Evolutionary conservation across 495 filamentous ascomycete species (phyloP).

Genomic region (Collariella sp.): DNA sequence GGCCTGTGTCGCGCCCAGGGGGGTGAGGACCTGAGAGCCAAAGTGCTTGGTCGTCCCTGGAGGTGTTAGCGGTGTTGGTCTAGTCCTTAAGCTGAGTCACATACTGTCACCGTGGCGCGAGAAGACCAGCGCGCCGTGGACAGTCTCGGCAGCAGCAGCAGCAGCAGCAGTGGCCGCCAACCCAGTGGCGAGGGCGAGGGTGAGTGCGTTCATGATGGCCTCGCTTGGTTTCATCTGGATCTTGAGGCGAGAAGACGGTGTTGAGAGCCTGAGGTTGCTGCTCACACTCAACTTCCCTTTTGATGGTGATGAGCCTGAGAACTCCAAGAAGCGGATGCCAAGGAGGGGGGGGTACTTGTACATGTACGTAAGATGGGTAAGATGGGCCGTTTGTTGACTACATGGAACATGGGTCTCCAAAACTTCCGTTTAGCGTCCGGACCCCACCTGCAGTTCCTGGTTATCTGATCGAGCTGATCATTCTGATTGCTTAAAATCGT

Average conservation of each 20-base stretch:
- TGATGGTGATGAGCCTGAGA: too few relatives aligned
- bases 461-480: not conserved
- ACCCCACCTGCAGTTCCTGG: not conserved
- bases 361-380: too few relatives aligned
- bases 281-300: too few relatives aligned
- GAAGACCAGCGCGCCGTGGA: constrained; percentile 18
- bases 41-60: constrained; percentile 20
- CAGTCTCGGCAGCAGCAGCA: constrained; percentile 13
- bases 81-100: not conserved
- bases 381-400: too few relatives aligned
- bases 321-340: too few relatives aligned
- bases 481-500: not conserved
- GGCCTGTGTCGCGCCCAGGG: constrained; percentile 13
- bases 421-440: not conserved
- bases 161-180: constrained; percentile 38
- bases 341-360: too few relatives aligned
- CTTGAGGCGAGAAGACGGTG: too few relatives aligned
- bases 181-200: not conserved
- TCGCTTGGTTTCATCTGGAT: not conserved
- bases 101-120: constrained; percentile 17
- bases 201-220: not conserved
- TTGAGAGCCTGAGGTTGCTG: too few relatives aligned
- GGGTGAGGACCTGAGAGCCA: constrained; percentile 10
- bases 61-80: not conserved
- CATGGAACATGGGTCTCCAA: too few relatives aligned